Conservation (phyloP, 2,329 filamentous ascomycete species). For the Botrytis cinerea region DNA sequence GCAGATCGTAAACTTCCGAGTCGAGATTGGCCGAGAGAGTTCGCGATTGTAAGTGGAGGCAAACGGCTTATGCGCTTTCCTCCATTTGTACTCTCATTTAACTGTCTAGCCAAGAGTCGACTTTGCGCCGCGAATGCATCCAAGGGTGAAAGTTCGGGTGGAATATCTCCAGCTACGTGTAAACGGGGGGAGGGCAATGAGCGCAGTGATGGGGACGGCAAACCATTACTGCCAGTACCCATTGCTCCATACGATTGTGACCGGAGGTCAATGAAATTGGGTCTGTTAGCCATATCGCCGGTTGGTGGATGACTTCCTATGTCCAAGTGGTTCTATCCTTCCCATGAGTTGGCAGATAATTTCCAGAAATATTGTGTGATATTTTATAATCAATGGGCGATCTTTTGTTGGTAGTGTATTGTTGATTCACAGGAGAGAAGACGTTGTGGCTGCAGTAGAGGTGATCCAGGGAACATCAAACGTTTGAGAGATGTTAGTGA, state of each 20-base stretch:
- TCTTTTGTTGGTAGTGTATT: neutral
- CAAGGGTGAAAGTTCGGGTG: slow-evolving; percentile 87
- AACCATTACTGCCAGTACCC: slow-evolving; percentile 30
- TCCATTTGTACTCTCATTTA: slow-evolving; percentile 73
- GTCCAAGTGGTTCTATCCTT: slow-evolving; percentile 18
- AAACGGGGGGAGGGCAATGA: slow-evolving; percentile 63
- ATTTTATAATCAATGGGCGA: neutral
- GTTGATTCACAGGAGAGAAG: neutral
- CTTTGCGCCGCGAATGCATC: slow-evolving; percentile 95
- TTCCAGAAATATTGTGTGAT: neutral
- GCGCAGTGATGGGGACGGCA: slow-evolving; percentile 33
- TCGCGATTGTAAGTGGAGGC: slow-evolving; percentile 78
- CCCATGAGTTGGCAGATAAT: slow-evolving; percentile 11
- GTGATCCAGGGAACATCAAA: slow-evolving; percentile 7
- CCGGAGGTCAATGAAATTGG: slow-evolving; percentile 40
- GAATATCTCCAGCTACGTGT: slow-evolving; percentile 76
- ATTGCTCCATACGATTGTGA: slow-evolving; percentile 39
- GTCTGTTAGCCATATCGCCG: slow-evolving; percentile 37
- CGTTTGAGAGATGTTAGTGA: slow-evolving; percentile 14
- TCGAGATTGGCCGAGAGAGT: slow-evolving; percentile 75
- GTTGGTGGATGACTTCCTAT: slow-evolving; percentile 14
- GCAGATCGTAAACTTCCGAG: slow-evolving; percentile 80
- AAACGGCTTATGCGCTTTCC: slow-evolving; percentile 83
- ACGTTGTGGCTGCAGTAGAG: slow-evolving; percentile 22
- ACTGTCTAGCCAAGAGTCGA: slow-evolving; percentile 79